A percentile compares a stretch with the other conserved stretches of the same genome.
phyloP scores from a whole-genome alignment of 2,329 filamentous ascomycete genomes.

The Lasiodiplodia sp. region DNA sequence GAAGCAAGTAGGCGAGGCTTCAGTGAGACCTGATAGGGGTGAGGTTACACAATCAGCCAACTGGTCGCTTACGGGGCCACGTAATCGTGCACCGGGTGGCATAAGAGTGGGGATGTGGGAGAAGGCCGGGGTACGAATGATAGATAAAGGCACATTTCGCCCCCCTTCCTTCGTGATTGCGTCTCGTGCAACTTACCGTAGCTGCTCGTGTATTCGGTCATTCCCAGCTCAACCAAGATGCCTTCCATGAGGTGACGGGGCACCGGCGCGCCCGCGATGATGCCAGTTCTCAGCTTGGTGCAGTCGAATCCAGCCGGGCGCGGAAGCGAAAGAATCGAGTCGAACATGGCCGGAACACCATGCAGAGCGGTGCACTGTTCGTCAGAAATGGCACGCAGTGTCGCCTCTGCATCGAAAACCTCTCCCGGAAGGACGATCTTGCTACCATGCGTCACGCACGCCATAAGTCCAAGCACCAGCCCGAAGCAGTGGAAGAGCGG shows the following conservation, averaged over 20 bases:
- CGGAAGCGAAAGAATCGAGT: conserved; percentile 64
- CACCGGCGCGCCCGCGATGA: conserved; percentile 80
- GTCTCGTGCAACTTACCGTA: conserved; percentile 40
- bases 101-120: conserved; percentile 1
- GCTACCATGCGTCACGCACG: conserved; percentile 74
- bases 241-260: conserved; percentile 77
- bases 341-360: conserved; percentile 86
- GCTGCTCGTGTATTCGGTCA: conserved; percentile 70
- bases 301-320: conserved; percentile 57
- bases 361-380: conserved; percentile 72
- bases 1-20: conserved; percentile 81
- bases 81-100: not conserved
- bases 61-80: not conserved
- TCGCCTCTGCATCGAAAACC: conserved; percentile 73
- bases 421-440: conserved; percentile 80
- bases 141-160: not conserved
- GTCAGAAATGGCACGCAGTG: conserved; percentile 66
- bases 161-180: no score
- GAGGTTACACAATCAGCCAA: not conserved
- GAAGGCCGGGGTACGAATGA: not conserved
- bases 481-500: conserved; percentile 89
- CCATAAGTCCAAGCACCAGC: conserved; percentile 76
- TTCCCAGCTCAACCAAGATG: conserved; percentile 73
- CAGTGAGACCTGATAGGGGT: conserved; percentile 65
- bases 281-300: conserved; percentile 70